A percentile compares a stretch with the other conserved stretches of the same genome.
These are phyloP conservation scores for Sporothrix variecibatus DNA, from an alignment of 2,329 filamentous ascomycete genomes.

Conservation along the genomic window DNA sequence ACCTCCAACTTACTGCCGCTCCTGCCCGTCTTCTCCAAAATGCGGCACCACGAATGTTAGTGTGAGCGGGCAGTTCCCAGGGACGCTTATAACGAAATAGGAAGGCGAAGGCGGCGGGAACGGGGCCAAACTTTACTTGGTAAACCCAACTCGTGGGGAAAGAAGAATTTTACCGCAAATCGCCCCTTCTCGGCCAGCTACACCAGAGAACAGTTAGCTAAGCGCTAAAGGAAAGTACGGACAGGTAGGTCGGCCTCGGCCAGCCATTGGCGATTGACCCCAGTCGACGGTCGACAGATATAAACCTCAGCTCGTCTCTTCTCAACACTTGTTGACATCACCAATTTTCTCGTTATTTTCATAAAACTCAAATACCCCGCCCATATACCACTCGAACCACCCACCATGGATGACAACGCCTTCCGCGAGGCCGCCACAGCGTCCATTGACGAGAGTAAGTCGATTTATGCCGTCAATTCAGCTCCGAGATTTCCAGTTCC, in stretches of 20 bases:
- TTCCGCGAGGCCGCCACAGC: constrained; percentile 76
- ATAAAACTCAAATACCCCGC: neutral
- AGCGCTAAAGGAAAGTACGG: neutral
- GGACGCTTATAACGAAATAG: constrained; percentile 9
- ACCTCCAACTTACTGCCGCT: neutral
- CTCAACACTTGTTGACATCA: neutral
- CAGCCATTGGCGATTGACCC: neutral
- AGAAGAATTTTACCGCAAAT: constrained; percentile 4
- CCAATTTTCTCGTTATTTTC: neutral
- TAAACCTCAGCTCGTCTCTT: neutral
- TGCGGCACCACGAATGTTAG: neutral
- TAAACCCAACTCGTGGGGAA: neutral
- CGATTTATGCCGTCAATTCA: neutral
- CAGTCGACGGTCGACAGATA: neutral
- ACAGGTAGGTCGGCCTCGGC: neutral
- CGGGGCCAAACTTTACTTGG: neutral
- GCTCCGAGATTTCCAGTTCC: neutral
- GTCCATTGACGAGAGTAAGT: constrained; percentile 79
- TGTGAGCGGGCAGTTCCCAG: neutral
- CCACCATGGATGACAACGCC: constrained; percentile 72
- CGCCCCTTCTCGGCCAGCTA: neutral
- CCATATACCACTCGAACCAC: neutral
- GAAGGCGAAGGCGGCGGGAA: constrained; percentile 12
- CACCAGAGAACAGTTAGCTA: neutral
- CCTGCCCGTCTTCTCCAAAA: neutral